Percentiles rank a stretch among this genome's conserved stretches.
Evolutionary conservation across 192 early-diverging fungal species (phyloP).

Genomic region (Bifiguratus adelaidae): DNA sequence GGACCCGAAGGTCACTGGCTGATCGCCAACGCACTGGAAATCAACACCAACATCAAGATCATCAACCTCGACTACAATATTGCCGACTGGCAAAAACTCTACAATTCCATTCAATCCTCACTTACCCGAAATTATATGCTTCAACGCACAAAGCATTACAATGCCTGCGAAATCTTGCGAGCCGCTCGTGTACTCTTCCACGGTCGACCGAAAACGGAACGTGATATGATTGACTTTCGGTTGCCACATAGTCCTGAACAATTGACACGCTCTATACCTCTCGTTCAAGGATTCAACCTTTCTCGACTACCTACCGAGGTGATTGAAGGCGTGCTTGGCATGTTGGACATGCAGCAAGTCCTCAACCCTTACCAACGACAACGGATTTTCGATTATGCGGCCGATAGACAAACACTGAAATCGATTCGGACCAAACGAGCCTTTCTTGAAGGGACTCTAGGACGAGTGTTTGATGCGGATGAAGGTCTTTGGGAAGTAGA

Average conservation of each 20-base stretch:
- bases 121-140: constrained; percentile 28
- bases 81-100: constrained; percentile 24
- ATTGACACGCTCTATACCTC: constrained; percentile 13
- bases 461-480: background rate
- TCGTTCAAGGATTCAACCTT: constrained; percentile 15
- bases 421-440: background rate
- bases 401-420: constrained; percentile 11
- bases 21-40: constrained; percentile 17
- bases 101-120: constrained; percentile 26
- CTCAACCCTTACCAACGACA: constrained; percentile 17
- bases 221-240: background rate
- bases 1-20: constrained; percentile 27
- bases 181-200: constrained; percentile 18
- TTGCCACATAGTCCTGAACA: background rate
- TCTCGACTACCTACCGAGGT: constrained; percentile 22
- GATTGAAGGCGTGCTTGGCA: constrained; percentile 20
- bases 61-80: constrained; percentile 34
- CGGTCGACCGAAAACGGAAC: constrained; percentile 18
- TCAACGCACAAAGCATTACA: constrained; percentile 26
- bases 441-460: background rate
- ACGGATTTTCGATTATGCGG: constrained; percentile 12
- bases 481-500: too few relatives aligned
- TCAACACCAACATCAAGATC: constrained; percentile 25
- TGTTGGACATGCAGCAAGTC: constrained; percentile 14
- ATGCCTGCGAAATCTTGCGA: constrained; percentile 21